Percentiles rank a stretch among this genome's conserved stretches.
phyloP scores from a whole-genome alignment of 805 yeast species.

The Saturnispora quitensis region DNA sequence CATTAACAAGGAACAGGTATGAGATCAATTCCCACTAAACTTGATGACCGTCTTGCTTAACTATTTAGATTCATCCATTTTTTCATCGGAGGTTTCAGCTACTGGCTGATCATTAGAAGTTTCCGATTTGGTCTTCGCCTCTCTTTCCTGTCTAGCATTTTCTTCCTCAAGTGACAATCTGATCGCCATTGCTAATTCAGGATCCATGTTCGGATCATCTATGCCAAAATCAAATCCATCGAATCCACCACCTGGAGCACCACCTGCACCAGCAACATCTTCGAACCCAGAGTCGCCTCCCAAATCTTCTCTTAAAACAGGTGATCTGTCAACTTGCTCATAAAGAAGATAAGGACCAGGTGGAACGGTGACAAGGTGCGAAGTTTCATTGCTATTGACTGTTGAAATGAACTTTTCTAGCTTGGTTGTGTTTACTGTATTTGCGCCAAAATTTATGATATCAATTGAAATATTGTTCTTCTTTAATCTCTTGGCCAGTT shows the following conservation, averaged over 20 bases:
- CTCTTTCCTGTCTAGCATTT: constrained; percentile 80
- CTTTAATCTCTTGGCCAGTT: constrained; percentile 84
- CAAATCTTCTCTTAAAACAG: constrained; percentile 54
- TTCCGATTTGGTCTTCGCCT: constrained; percentile 26
- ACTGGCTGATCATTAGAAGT: constrained; percentile 14
- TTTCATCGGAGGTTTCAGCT: constrained; percentile 7
- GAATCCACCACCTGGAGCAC: constrained; percentile 27
- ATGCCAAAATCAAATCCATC: constrained; percentile 52
- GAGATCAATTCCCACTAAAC: not conserved
- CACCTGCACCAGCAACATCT: constrained; percentile 36
- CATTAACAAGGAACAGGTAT: not conserved
- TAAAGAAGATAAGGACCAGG: constrained; percentile 82
- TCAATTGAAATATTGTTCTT: constrained; percentile 89
- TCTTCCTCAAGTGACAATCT: constrained; percentile 94
- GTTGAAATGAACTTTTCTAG: constrained; percentile 69
- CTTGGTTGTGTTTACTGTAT: constrained; percentile 61
- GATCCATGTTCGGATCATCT: constrained; percentile 87
- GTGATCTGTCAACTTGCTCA: constrained; percentile 70
- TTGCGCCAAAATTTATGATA: constrained; percentile 88
- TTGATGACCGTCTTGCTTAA: not conserved
- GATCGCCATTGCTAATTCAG: constrained; percentile 92
- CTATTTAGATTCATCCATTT: constrained; percentile 10
- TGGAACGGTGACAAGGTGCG: constrained; percentile 77
- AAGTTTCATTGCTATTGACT: constrained; percentile 66
- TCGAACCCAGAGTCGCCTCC: constrained; percentile 38